A percentile compares a stretch with the other conserved stretches of the same genome.
These are phyloP conservation scores for Saccharomycopsis malanga DNA, from an alignment of 805 yeast genomes.

Conservation along the genomic window DNA sequence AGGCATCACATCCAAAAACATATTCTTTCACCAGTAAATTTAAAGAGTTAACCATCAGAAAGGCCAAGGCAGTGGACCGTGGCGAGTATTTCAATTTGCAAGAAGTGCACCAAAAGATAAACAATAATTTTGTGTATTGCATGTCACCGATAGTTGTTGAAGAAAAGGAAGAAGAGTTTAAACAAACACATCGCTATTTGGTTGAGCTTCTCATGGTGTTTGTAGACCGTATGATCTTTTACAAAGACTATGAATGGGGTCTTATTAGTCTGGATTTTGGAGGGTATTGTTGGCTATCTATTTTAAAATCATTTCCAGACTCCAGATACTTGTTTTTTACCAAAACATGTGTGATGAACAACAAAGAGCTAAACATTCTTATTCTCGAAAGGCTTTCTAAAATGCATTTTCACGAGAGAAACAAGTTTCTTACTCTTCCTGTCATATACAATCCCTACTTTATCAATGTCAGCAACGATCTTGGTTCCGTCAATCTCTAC, in stretches of 20 bases:
- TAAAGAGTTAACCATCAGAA: neutral
- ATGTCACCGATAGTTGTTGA: neutral
- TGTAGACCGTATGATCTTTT: neutral
- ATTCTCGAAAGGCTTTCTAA: neutral
- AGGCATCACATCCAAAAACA: neutral
- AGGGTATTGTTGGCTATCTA: slow-evolving; percentile 1
- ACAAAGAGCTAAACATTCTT: neutral
- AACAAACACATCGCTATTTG: neutral
- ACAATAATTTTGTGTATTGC: neutral
- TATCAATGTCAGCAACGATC: neutral
- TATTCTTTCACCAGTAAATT: neutral
- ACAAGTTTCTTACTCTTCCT: neutral
- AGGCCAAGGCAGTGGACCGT: neutral
- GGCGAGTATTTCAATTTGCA: neutral
- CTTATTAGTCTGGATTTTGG: neutral
- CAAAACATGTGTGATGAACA: neutral
- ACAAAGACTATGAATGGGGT: slow-evolving; percentile 2
- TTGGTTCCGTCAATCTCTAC: neutral
- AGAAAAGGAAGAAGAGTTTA: neutral
- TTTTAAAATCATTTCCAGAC: neutral
- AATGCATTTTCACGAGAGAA: neutral
- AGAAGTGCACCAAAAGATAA: neutral
- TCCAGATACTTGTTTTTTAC: neutral
- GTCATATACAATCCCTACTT: neutral
- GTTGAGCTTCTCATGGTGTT: neutral